Base-by-base conservation (phyloP, 768 basidiomycete genomes). In the Agaricus subrufescens region DNA sequence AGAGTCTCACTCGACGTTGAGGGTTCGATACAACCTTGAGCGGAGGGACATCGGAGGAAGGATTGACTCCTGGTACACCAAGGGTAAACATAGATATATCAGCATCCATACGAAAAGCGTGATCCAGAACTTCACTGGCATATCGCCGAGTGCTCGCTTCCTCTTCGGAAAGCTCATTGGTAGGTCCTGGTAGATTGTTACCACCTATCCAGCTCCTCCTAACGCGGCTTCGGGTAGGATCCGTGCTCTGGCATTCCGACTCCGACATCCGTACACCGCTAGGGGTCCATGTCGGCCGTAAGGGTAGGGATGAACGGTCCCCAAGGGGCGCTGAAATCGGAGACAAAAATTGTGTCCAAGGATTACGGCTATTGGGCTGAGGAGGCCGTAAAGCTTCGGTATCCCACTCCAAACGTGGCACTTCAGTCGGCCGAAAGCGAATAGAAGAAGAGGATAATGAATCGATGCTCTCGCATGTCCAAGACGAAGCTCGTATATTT, bases 261-360 rank as follows among this genome's bases (percentile, higher is more conserved):
- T 50, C 44, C 25, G 57, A 56, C 4, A 47, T 37, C 10, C 52
- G 25, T 12, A 52, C 48, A 49, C 56, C 59, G n/a, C 54, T 52
- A 30, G 64, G 63, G 6, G 58, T 47, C 26, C 54, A 43, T 8
- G 52, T 31, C 49, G 42, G 43, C n/a, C 55, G 40, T 7, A 19
- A 19, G 12, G 19, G 52, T 19, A 63, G 60, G 23, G 56, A 42
- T 12, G 60, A 51, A 46, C 31, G 43, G 3, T 26, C 43, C 11
- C 57, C 54, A 9, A 59, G 56, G 29, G 63, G 50, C n/a, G 42
- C 23, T 3, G 55, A 50, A 25, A 55, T 57, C 46, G 68, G 65
- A 12, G 65, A 65, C 40, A 69, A 57, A 5, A 66, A 65, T 45
- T 69, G 64, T 5, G 70, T 69, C 70, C 70, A 69, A 2, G 70